Evolutionary conservation across 495 filamentous ascomycete species (phyloP).

Genomic region (Neurospora sp.): DNA sequence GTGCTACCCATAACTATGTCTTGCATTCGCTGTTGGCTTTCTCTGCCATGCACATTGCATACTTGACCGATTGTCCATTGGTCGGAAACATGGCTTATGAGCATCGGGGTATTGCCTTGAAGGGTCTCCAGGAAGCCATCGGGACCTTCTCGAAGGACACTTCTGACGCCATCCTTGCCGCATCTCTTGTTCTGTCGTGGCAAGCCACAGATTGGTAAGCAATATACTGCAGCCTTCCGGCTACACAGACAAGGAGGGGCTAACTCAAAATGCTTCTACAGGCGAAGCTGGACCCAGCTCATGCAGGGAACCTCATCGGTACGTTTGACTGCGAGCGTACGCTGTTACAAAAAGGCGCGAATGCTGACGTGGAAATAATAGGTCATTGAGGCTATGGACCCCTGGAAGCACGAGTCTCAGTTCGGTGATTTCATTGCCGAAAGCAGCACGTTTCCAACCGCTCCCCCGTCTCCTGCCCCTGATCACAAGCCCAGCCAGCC

Average conservation of each 20-base stretch:
- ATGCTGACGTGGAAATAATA: constrained; percentile 18
- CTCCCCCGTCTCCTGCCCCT: constrained; percentile 48
- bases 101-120: constrained; percentile 73
- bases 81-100: constrained; percentile 79
- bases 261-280: constrained; percentile 32
- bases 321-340: constrained; percentile 20
- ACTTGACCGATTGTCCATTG: constrained; percentile 69
- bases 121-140: constrained; percentile 81
- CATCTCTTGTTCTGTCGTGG: constrained; percentile 90
- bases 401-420: constrained; percentile 83
- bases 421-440: constrained; percentile 77
- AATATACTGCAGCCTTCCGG: constrained; percentile 25
- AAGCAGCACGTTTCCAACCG: constrained; percentile 55
- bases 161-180: constrained; percentile 84
- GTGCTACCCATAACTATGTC: constrained; percentile 71
- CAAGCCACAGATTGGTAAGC: constrained; percentile 93
- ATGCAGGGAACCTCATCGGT: constrained; percentile 87
- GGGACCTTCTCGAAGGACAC: constrained; percentile 75
- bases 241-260: constrained; percentile 16
- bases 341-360: not conserved
- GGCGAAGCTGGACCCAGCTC: constrained; percentile 82
- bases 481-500: constrained; percentile 47
- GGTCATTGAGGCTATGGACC: constrained; percentile 85
- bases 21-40: constrained; percentile 88
- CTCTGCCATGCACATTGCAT: constrained; percentile 84